A percentile compares a stretch with the other conserved stretches of the same genome.
These are phyloP conservation scores for Chrysoporthe austroafricana DNA, from an alignment of 2,329 filamentous ascomycete genomes.

Conservation along the genomic window DNA sequence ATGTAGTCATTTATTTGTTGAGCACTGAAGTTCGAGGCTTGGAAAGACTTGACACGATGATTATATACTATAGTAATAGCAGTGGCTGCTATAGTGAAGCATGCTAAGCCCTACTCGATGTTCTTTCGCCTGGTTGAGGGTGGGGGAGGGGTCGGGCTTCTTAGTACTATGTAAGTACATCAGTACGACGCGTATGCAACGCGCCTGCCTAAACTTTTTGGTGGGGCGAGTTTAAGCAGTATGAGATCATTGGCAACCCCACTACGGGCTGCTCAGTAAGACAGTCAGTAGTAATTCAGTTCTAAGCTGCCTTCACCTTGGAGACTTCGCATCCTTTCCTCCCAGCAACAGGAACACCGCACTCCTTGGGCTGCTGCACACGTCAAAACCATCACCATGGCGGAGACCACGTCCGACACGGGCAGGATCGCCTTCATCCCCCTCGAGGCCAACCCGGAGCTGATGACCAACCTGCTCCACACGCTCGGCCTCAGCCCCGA, in stretches of 20 bases:
- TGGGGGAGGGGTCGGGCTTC: too few relatives aligned
- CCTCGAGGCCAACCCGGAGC: constrained; percentile 78
- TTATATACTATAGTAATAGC: too few relatives aligned
- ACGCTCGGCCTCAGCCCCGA: constrained; percentile 80
- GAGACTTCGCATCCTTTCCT: not conserved
- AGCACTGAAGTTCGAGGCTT: too few relatives aligned
- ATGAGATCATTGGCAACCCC: constrained; percentile 26
- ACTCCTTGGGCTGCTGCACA: not conserved
- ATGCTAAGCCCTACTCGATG: too few relatives aligned
- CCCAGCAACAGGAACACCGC: not conserved
- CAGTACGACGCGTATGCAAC: constrained; percentile 18
- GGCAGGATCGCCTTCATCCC: constrained; percentile 53
- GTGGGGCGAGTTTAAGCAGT: constrained; percentile 20
- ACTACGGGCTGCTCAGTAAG: not conserved
- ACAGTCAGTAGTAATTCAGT: not conserved
- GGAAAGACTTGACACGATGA: too few relatives aligned
- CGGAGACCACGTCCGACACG: constrained; percentile 40
- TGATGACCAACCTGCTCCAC: constrained; percentile 83
- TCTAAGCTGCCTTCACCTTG: not conserved
- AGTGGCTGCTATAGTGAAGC: too few relatives aligned
- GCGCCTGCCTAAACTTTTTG: constrained; percentile 19
- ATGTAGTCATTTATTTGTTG: too few relatives aligned
- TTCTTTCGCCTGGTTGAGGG: too few relatives aligned
- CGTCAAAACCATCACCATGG: not conserved
- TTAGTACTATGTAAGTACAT: not conserved